A percentile compares a stretch with the other conserved stretches of the same genome.
Evolutionary conservation across 2,329 filamentous ascomycete genomes (phyloP).

Genomic region (Penicillium sp.): DNA sequence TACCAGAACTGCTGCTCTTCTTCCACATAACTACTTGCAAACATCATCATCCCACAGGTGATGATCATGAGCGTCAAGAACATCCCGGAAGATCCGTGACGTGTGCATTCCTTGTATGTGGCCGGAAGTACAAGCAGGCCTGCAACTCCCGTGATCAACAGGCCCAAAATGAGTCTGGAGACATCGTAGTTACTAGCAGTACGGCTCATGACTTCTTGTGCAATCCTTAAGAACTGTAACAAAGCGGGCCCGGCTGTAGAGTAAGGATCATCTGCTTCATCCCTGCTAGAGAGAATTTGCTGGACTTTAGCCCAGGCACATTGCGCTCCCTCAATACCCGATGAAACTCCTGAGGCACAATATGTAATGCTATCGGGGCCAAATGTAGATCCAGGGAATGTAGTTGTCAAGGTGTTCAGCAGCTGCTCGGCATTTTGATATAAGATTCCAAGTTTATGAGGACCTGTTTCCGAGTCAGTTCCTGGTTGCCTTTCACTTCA

Average conservation of each 20-base stretch:
- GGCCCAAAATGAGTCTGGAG: slow-evolving; percentile 41
- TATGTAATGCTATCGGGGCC: slow-evolving; percentile 24
- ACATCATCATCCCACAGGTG: slow-evolving; percentile 85
- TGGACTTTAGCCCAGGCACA: slow-evolving; percentile 63
- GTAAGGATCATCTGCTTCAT: slow-evolving; percentile 12
- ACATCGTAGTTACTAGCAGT: slow-evolving; percentile 93
- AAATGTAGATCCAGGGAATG: slow-evolving; percentile 61
- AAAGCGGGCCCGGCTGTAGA: slow-evolving; percentile 24
- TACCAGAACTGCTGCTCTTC: slow-evolving; percentile 99
- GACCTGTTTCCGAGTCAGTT: slow-evolving; percentile 28
- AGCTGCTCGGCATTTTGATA: slow-evolving; percentile 79
- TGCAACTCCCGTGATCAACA: slow-evolving; percentile 42
- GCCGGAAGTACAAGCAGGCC: slow-evolving; percentile 38
- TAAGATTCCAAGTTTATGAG: slow-evolving; percentile 65
- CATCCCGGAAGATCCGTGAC: slow-evolving; percentile 26
- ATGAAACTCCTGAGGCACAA: slow-evolving; percentile 25
- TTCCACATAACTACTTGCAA: slow-evolving; percentile 95
- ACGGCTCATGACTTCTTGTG: slow-evolving; percentile 78
- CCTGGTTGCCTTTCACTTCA: neutral
- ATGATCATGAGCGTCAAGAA: slow-evolving; percentile 54
- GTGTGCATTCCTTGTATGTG: slow-evolving; percentile 29
- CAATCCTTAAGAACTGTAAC: slow-evolving; percentile 62
- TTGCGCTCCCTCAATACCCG: slow-evolving; percentile 57
- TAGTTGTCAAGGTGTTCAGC: slow-evolving; percentile 69
- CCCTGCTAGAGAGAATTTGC: slow-evolving; percentile 18